Base-by-base conservation (phyloP, 2,329 filamentous ascomycete species). In the Ophiostoma triangulosporum region DNA sequence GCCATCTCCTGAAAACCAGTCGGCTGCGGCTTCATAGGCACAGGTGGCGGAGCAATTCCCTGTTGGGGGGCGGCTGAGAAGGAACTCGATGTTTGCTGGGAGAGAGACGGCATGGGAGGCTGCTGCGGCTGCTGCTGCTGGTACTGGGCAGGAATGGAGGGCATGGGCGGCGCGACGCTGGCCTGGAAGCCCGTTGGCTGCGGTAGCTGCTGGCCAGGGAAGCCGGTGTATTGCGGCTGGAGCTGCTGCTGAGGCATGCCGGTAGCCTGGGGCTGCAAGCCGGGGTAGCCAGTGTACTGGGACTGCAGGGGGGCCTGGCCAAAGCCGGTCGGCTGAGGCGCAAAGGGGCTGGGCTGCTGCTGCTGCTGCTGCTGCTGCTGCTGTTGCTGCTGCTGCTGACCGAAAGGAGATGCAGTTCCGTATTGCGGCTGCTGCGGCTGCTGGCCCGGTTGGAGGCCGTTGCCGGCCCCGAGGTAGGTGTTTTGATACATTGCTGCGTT, bases 401-500 rank as follows among this genome's bases (percentile, higher is more conserved):
- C 69, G 53, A 64, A 63, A 50, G 67, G 66, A 64, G 77, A 75
- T 57, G 74, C 70, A 64, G 70, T 68, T 60, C 74, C 74, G 71
- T 74, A 78, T 61, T 33, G 54, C 40, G 38, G 51, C 26, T 79
- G 27, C 29, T 20, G 46, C 46, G 78, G 81, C 64, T 77, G 81
- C 59, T 75, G 75, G 59, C 79, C 78, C 52, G 85, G 86, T 57
- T 15, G 43, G 29, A 84, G 80, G 73, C 76, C 84, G 66, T 83
- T 88, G 71, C 55, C 51, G 33, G 83, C 85, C 69, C 88, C 88
- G 64, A 95, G 72, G 69, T 84, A 96, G 59, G 86, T 83, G 73
- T 86, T 94, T 60, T 88, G 86, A 67, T 88, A 97, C 91, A 96
- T 96, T 70, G 64, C 58, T 59, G 46, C 22, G 40, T 17, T 32